Evolutionary conservation across 768 basidiomycete species (phyloP).

Genomic region (Naematelia aurantialba): DNA sequence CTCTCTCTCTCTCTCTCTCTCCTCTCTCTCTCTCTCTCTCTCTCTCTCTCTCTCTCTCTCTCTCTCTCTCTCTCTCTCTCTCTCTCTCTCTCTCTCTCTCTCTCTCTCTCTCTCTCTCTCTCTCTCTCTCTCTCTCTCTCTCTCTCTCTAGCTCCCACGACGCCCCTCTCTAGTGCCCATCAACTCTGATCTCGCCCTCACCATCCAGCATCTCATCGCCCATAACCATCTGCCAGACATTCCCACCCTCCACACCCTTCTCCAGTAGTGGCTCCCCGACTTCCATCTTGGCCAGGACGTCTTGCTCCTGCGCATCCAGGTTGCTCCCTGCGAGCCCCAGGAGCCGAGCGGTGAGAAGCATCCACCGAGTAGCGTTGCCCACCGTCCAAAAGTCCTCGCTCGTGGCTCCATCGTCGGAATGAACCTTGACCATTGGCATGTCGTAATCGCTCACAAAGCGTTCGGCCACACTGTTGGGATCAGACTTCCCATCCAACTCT

Average conservation of each 20-base stretch:
- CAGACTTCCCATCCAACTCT: constrained; percentile 18
- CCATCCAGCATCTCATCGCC: constrained; percentile 39
- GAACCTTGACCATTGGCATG: constrained; percentile 30
- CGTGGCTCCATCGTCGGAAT: constrained; percentile 31
- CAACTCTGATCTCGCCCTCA: constrained; percentile 31
- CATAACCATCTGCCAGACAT: constrained; percentile 50
- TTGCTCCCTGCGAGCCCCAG: constrained; percentile 16
- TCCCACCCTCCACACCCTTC: constrained; percentile 24
- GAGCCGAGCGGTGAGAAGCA: constrained; percentile 32
- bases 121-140: not conserved
- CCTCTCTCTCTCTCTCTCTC: too few species aligned
- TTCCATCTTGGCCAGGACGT: constrained; percentile 28
- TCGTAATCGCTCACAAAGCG: constrained; percentile 38
- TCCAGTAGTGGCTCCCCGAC: constrained; percentile 21
- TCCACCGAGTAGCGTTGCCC: constrained; percentile 46
- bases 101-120: not conserved
- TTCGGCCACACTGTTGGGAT: constrained; percentile 42
- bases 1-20: too few species aligned
- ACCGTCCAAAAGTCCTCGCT: constrained; percentile 50
- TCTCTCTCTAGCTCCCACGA: not conserved
- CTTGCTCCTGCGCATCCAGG: constrained; percentile 3
- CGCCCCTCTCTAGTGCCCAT: not conserved
- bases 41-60: too few species aligned
- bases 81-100: not conserved
- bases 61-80: too few species aligned